phyloP scores from a whole-genome alignment of 331 rosid species.

The Arachis monticola region DNA sequence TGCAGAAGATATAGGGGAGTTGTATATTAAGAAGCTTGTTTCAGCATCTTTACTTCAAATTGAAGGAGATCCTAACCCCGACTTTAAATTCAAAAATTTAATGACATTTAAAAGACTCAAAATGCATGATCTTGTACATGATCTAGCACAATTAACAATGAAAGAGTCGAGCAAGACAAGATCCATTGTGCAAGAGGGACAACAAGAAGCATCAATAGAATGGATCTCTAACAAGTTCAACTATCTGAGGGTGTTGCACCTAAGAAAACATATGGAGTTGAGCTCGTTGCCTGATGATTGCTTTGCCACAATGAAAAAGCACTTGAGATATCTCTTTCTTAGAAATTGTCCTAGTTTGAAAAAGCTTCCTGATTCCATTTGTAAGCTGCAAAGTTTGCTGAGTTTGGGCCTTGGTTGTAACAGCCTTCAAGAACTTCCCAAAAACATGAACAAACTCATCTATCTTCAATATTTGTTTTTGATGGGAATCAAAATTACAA shows the following conservation, averaged over 20 bases:
- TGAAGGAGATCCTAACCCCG: not conserved
- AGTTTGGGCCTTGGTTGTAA: conserved; percentile 4
- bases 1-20: conserved; percentile 43
- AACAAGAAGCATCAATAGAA: not conserved
- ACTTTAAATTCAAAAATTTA: not conserved
- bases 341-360: not conserved
- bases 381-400: conserved; percentile 39
- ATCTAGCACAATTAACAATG: conserved; percentile 32
- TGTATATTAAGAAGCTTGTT: conserved; percentile 29
- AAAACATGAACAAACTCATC: conserved; percentile 19
- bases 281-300: conserved; percentile 33
- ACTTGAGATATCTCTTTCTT: conserved; percentile 47
- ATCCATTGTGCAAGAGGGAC: not conserved
- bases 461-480: conserved; percentile 18
- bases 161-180: no score
- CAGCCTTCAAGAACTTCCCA: conserved; percentile 37
- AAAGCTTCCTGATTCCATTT: conserved; percentile 40
- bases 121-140: conserved; percentile 46
- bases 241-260: conserved; percentile 37
- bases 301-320: conserved; percentile 32
- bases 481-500: conserved; percentile 9
- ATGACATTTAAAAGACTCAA: not conserved
- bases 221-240: conserved; percentile 26
- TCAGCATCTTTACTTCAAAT: conserved; percentile 46
- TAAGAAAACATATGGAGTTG: not conserved